Evolutionary conservation across 2,329 filamentous ascomycete species (phyloP), one percentile per base, ranked within the genome.

Genomic region (Trichoderma koningiopsis): DNA sequence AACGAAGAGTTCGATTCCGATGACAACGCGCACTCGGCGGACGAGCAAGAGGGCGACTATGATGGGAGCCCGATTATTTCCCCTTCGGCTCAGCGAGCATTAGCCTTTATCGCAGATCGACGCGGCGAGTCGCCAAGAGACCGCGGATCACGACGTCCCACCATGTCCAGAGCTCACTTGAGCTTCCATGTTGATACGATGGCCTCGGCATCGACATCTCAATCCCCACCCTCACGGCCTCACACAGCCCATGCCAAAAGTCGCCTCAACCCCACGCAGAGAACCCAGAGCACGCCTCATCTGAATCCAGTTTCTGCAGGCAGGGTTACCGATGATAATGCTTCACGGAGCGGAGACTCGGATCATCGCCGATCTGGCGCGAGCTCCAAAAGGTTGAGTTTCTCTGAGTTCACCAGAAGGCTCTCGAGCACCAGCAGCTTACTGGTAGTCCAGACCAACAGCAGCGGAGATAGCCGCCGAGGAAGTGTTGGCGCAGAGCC

Each of bases 341-440:
- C 72, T 40, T 73, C 75, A 66, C 76, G 75, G 31, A 62, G 11
- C 31, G 35, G 56, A 7, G 64, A 68, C 57, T 75, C 75, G 59
- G 83, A 86, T 66, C 85, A 86, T 72, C 84, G 85, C 37, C 80
- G 82, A 59, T 89, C 87, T 33, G 80, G 80, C 52, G 85, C 84
- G 61, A 88, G 85, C 75, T 79, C 80, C 58, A 89, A 89, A 79
- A 83, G 86, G 70, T 82, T 88, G 68, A 88, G 86, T 79, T 88
- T 90, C 72, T 86, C 83, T 73, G 88, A 90, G 66, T 87, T 89
- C 71, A 85, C 86, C 58, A 87, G 86, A 76, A 81, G 86, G 71
- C 77, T 90, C 66, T 89, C 86, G 73, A 88, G 85, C 76, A 88
- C 86, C 63, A 88, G 86, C 75, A 88, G 85, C 76, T 78, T 88